Base-by-base conservation (phyloP, 495 filamentous ascomycete genomes). In the Physcia stellaris region DNA sequence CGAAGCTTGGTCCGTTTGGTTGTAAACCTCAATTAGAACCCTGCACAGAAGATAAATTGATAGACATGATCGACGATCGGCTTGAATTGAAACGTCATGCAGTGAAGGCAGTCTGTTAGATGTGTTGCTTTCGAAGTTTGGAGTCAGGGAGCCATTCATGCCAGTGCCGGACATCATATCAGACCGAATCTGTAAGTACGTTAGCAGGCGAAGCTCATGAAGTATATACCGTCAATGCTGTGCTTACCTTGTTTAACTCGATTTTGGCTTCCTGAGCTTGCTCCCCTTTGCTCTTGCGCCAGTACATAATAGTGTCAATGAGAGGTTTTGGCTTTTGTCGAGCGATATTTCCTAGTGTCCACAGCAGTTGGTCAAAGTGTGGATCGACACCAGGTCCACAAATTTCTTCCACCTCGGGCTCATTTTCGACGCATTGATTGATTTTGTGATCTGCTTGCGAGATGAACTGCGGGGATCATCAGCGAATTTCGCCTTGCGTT, bases 261-360 rank as follows among this genome's bases (percentile, higher is more conserved):
- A 65, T 62, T 31, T 74, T 65, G 19, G 71, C 71, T 15, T 57
- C 54, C 34, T 69, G 73, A 20, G 86, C 83, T 9, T 83, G 77
- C 59, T 95, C 90, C 47, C 86, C 88, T 60, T 94, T 94, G 28
- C 71, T 77, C 56, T 94, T 94, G 28, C 92, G 73, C 90, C 90
- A 98, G 16, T 86, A 73, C 85, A 98, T 96, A 45, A 96, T 80
- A 7, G 84, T 84, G 58, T 96, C 88, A 47, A 98, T 94, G 38
- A 98, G 58, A n/a, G 84, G 81, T 49, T 87, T 94, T 4, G 90
- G 92, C 48, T 95, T 94, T 49, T 82, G 79, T 23, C 85, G 80
- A 37, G 86, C 84, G 51, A 99, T 93, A 56, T 88, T 85, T 18
- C 90, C 90, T 32, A 96, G 65, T 13, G 92, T 88, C 4, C 80